Percentiles rank a stretch among this genome's conserved stretches.
Evolutionary conservation across 495 filamentous ascomycete species (phyloP).

Genomic region (Cetradonia linearis): DNA sequence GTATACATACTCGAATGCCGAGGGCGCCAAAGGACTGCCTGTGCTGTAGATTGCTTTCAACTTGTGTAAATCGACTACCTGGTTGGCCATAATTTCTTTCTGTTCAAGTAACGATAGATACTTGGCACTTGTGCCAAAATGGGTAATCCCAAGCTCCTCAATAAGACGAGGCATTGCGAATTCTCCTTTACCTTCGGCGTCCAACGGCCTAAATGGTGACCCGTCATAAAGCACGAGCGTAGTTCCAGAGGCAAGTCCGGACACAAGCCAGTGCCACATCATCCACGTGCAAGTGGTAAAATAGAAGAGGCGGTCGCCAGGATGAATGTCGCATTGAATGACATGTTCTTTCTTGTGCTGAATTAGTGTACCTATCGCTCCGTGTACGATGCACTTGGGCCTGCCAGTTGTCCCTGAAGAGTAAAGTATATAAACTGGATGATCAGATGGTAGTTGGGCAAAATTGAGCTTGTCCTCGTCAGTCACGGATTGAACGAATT

Average conservation of each 20-base stretch:
- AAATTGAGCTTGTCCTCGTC: constrained; percentile 48
- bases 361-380: constrained; percentile 73
- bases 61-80: constrained; percentile 43
- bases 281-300: constrained; percentile 91
- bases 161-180: constrained; percentile 61
- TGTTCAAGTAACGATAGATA: constrained; percentile 90
- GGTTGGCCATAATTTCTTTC: constrained; percentile 53
- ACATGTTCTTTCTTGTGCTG: constrained; percentile 93
- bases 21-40: constrained; percentile 81
- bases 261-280: constrained; percentile 97
- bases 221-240: constrained; percentile 83
- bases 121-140: constrained; percentile 87
- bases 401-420: constrained; percentile 82
- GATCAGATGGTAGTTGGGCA: constrained; percentile 63
- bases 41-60: constrained; percentile 82
- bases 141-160: constrained; percentile 64
- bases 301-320: constrained; percentile 61
- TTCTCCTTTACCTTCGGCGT: constrained; percentile 44
- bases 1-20: constrained; percentile 87
- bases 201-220: constrained; percentile 65
- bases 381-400: constrained; percentile 88
- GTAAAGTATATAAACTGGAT: constrained; percentile 84
- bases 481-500: constrained; percentile 39
- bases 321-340: constrained; percentile 67
- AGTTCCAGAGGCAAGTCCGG: constrained; percentile 65